Evolutionary conservation across 2,329 filamentous ascomycete genomes (phyloP).

Genomic region (Fusarium secorum): DNA sequence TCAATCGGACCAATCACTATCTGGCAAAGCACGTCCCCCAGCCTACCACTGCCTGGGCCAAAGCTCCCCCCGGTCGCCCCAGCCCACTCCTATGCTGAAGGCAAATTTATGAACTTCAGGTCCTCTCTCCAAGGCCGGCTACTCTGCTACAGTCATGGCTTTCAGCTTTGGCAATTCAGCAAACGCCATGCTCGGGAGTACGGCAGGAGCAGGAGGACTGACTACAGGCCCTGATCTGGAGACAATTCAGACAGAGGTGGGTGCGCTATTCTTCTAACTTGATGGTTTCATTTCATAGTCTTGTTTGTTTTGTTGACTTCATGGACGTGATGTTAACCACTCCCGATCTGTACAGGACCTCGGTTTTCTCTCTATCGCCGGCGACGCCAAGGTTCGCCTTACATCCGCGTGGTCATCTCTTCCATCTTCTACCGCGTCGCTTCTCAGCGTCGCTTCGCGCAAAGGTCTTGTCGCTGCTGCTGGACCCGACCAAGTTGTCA

Average conservation of each 20-base stretch:
- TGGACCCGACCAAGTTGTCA: conserved; percentile 78
- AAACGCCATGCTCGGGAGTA: conserved; percentile 53
- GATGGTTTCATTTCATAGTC: not conserved
- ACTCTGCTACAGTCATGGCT: conserved; percentile 63
- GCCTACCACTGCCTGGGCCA: conserved; percentile 32
- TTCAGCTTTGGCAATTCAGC: conserved; percentile 66
- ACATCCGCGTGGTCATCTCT: conserved; percentile 80
- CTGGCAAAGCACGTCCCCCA: conserved; percentile 34
- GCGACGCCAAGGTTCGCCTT: conserved; percentile 83
- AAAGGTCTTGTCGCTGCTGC: conserved; percentile 87
- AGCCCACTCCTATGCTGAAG: conserved; percentile 37
- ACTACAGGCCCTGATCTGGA: conserved; percentile 71
- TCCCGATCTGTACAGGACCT: conserved; percentile 61
- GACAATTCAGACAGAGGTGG: conserved; percentile 83
- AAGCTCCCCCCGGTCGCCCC: conserved; percentile 33
- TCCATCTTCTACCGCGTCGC: conserved; percentile 79
- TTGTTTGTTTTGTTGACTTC: conserved; percentile 25
- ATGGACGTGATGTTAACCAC: conserved; percentile 29
- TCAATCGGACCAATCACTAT: conserved; percentile 35
- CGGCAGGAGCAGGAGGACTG: conserved; percentile 49
- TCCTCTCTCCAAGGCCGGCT: conserved; percentile 43
- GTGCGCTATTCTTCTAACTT: conserved; percentile 30
- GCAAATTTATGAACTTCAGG: conserved; percentile 43
- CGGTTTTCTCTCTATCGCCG: conserved; percentile 81
- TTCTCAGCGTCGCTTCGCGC: conserved; percentile 82